Conservation (phyloP, 2,329 filamentous ascomycete species). For the Dactylellina drechsleri region DNA sequence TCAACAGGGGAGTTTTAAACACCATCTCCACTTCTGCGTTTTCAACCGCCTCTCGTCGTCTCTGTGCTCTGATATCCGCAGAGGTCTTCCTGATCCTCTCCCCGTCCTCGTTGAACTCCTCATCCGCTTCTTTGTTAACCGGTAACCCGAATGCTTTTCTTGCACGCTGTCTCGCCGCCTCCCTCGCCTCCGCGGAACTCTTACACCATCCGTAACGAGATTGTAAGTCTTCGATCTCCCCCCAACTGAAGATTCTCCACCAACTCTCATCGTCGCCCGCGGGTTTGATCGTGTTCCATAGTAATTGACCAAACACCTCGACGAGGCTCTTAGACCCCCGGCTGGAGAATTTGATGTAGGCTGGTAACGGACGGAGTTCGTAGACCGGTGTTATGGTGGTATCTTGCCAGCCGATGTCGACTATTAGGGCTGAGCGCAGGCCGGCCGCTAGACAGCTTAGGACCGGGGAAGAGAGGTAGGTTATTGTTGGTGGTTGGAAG, state of each 20-base stretch:
- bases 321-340: conserved; percentile 73
- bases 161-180: conserved; percentile 28
- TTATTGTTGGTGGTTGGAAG: conserved; percentile 82
- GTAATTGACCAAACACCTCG: conserved; percentile 61
- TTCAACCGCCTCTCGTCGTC: conserved; percentile 24
- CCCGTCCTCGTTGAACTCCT: conserved; percentile 32
- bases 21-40: conserved; percentile 12
- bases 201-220: conserved; percentile 49
- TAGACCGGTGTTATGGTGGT: conserved; percentile 86
- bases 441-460: conserved; percentile 82
- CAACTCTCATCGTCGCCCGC: conserved; percentile 37
- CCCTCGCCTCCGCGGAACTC: conserved; percentile 33
- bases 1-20: conserved; percentile 45
- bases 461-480: conserved; percentile 79
- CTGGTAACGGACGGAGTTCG: conserved; percentile 74
- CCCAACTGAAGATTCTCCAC: conserved; percentile 56
- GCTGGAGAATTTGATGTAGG: conserved; percentile 67
- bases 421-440: conserved; percentile 81
- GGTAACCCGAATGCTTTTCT: conserved; percentile 30
- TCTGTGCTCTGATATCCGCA: conserved; percentile 43
- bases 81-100: conserved; percentile 35
- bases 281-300: conserved; percentile 55
- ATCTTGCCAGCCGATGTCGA: conserved; percentile 94
- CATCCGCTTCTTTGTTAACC: conserved; percentile 12
- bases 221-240: conserved; percentile 58